Evolutionary conservation across 192 early-diverging fungal genomes (phyloP), one percentile per base, ranked within the genome.

Genomic region (Haplosporangium gracile): DNA sequence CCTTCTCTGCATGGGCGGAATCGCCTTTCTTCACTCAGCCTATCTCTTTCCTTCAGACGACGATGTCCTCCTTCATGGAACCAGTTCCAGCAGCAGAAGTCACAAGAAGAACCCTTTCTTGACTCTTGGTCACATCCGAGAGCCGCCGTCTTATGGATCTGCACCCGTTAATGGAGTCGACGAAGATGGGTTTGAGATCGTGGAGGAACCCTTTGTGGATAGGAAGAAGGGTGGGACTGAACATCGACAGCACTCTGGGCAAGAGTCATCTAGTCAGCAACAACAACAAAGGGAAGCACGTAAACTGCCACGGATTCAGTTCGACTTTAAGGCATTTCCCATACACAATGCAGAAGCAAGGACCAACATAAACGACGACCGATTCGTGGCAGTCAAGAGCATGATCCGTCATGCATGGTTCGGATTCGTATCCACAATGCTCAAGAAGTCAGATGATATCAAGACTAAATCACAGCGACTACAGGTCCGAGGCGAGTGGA

Each of bases 331-430:
- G 16, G 55, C 32, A 2, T 74, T 40, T 13, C 72, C n/a, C 9
- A 1, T 51, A 5, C 22, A 38, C 26, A 76, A 32, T 34, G 36
- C 42, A 10, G 63, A 69, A 32, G 40, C 69, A 63, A 49, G 55
- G 34, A 70, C 74, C 0, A 42, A 77, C 8, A 13, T 38, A 34
- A 77, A n/a, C 15, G 49, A 77, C 10, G 36, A 75, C 8, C 82
- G 77, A 20, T 43, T 57, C 4, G 26, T 2, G n/a, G n/a, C 45
- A 4, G 55, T 83, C 77, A 68, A 57, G 13, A 68, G 45, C 2
- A 83, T 83, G 82, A 75, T 83, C 40, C 72, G 75, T 24, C 82
- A 83, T 39, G 82, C 82, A 22, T 83, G 82, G 82, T 45, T 68
- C 0, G 77, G 82, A 0, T 79, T 79, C 39, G 32, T 68, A 26